Conservation (phyloP, 2,329 filamentous ascomycete species). For the Thyridium curvatum region DNA sequence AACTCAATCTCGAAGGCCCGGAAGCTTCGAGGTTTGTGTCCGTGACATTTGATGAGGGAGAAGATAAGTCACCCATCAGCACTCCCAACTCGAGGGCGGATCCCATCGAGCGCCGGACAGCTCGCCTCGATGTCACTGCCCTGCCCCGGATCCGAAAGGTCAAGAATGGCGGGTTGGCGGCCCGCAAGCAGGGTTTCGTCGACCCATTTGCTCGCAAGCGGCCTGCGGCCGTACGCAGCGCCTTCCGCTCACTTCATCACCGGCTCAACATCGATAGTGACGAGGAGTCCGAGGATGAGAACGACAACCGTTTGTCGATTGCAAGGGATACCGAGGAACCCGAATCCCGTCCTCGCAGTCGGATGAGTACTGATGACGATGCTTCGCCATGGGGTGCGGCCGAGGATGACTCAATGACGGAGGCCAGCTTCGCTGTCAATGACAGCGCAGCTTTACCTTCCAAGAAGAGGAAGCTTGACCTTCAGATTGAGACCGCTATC, state of each 20-base stretch:
- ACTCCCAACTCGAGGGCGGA: conserved; percentile 61
- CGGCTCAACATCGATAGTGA: conserved; percentile 68
- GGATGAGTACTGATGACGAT: conserved; percentile 58
- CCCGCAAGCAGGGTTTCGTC: conserved; percentile 56
- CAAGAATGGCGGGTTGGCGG: conserved; percentile 49
- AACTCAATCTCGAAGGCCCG: conserved; percentile 69
- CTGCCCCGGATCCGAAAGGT: conserved; percentile 71
- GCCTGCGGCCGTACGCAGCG: conserved; percentile 49
- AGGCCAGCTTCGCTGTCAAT: conserved; percentile 61
- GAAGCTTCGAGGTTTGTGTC: conserved; percentile 47
- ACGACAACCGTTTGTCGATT: conserved; percentile 50
- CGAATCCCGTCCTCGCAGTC: conserved; percentile 76
- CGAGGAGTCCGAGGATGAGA: conserved; percentile 86
- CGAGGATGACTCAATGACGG: conserved; percentile 64
- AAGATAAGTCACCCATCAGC: conserved; percentile 55
- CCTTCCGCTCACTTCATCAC: conserved; percentile 77
- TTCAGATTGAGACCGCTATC: conserved; percentile 61
- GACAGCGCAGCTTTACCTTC: conserved; percentile 36
- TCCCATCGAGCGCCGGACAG: conserved; percentile 54
- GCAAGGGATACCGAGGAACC: conserved; percentile 77
- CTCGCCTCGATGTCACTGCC: conserved; percentile 53
- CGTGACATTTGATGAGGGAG: conserved; percentile 53
- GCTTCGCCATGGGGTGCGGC: conserved; percentile 35
- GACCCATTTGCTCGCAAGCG: conserved; percentile 62
- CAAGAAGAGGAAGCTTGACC: conserved; percentile 70